Base-by-base conservation (phyloP, 2,329 filamentous ascomycete genomes). In the Aspergillus pseudotamarii region DNA sequence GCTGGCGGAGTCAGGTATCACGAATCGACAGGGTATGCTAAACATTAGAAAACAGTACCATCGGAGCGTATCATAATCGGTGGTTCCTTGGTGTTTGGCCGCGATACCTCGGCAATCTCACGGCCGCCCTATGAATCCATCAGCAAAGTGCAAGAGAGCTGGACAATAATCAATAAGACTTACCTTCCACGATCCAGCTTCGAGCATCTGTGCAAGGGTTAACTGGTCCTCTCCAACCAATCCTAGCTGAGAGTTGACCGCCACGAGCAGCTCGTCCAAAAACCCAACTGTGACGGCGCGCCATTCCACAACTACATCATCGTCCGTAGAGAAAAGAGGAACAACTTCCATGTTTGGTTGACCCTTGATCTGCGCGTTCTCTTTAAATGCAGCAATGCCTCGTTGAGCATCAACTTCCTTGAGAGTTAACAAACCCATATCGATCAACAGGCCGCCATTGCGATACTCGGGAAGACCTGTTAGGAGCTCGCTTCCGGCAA, bases 171-270 rank as follows among this genome's bases (percentile, higher is more conserved):
- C 4, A 26, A 26, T 28, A 26, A 16, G 41, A 2, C 87, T 80
- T 78, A 95, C 94, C 91, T 98, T 98, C 94, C 95, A 99, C 75
- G 92, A 96, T 58, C 95, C 95, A 16, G 94, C 95, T 79, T 98
- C 95, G 21, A 99, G 84, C 82, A 99, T 88, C 77, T 99, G 95
- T 6, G 94, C 89, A 69, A 98, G 79, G 46, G 83, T 91, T 75
- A 99, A 80, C 69, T 84, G 84, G 68, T 94, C 88, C 43, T 87
- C 82, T 4, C 91, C 92, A 9, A 83, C 84, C 46, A 97, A 79
- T 61, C 86, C 88, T 55, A 97, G 78, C 55, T 86, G 80, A 46
- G 82, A 78, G 75, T 92, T 92, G 69, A 93, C 90, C 63, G 91
- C 88, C 3, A 82, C 82, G 21, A 91, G 81, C 14, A 94, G 82